Evolutionary conservation across 768 basidiomycete species (phyloP).

Genomic region (Hysterangium stoloniferum): DNA sequence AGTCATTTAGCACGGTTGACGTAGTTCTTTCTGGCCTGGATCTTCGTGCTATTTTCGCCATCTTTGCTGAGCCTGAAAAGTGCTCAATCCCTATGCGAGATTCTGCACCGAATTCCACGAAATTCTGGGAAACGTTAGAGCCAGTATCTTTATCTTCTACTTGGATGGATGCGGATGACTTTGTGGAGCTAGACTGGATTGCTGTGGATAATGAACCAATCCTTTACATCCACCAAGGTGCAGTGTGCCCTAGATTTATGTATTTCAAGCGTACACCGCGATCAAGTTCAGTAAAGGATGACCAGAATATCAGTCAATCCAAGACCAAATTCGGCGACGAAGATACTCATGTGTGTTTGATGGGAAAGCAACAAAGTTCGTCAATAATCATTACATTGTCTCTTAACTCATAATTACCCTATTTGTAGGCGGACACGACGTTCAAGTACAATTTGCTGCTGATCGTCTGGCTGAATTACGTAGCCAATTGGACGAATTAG

Average conservation of each 20-base stretch:
- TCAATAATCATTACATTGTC: conserved; percentile 12
- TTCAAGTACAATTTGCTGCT: conserved; percentile 55
- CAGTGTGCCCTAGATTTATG: conserved; percentile 74
- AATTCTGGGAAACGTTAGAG: conserved; percentile 36
- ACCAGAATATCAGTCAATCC: neutral
- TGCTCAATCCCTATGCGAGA: conserved; percentile 42
- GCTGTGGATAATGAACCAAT: conserved; percentile 42
- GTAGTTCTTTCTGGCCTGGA: conserved; percentile 71
- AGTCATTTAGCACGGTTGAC: conserved; percentile 84
- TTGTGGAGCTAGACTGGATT: conserved; percentile 67
- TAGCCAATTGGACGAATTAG: conserved; percentile 13
- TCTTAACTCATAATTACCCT: conserved; percentile 10
- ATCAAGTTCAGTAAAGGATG: conserved; percentile 2
- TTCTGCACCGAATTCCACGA: conserved; percentile 37
- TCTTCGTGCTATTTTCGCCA: conserved; percentile 69
- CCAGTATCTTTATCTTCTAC: conserved; percentile 29
- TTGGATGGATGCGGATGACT: conserved; percentile 81
- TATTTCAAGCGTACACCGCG: conserved; percentile 53
- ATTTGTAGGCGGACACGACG: conserved; percentile 46
- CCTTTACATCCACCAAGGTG: conserved; percentile 63
- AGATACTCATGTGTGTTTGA: conserved; percentile 70
- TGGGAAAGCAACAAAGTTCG: conserved; percentile 67
- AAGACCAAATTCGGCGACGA: conserved; percentile 82
- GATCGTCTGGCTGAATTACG: conserved; percentile 47
- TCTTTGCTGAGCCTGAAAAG: conserved; percentile 68